phyloP scores from a whole-genome alignment of 129 eudicot species.

The Scalesia atractyloides region DNA sequence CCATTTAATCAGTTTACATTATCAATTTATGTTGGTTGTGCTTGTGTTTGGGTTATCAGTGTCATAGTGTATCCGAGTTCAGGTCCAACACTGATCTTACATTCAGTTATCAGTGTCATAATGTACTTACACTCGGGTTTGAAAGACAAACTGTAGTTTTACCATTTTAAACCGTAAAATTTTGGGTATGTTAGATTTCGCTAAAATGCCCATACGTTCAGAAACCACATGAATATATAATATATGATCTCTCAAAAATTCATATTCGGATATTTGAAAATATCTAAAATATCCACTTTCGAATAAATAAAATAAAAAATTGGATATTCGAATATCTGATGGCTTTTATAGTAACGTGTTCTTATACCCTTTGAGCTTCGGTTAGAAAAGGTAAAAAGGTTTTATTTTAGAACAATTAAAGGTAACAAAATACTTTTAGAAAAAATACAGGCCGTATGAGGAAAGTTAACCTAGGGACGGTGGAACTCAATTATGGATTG shows the following conservation, averaged over 20 bases:
- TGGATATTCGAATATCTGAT: background rate
- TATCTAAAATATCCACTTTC: too few relatives aligned
- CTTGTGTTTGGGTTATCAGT: background rate
- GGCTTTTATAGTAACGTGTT: constrained; percentile 56
- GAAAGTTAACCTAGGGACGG: constrained; percentile 56
- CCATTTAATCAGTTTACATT: background rate
- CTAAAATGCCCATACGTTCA: too few relatives aligned
- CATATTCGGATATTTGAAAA: too few relatives aligned
- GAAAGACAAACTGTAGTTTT: too few relatives aligned
- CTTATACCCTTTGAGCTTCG: constrained; percentile 56
- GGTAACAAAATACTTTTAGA: background rate
- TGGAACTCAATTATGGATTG: constrained; percentile 83
- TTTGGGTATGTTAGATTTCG: too few relatives aligned
- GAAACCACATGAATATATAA: too few relatives aligned
- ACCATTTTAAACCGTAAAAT: too few relatives aligned
- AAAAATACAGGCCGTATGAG: background rate
- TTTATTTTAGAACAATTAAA: background rate
- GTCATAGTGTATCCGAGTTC: background rate
- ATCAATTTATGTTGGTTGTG: background rate
- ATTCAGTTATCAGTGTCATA: background rate
- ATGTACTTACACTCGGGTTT: too few relatives aligned
- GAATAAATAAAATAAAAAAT: too few relatives aligned
- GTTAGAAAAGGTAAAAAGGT: constrained; percentile 15
- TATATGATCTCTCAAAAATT: too few relatives aligned
- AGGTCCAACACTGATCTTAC: background rate